Base-by-base conservation (phyloP, 108 stramenopile species). In the Fragilaria crotonensis region DNA sequence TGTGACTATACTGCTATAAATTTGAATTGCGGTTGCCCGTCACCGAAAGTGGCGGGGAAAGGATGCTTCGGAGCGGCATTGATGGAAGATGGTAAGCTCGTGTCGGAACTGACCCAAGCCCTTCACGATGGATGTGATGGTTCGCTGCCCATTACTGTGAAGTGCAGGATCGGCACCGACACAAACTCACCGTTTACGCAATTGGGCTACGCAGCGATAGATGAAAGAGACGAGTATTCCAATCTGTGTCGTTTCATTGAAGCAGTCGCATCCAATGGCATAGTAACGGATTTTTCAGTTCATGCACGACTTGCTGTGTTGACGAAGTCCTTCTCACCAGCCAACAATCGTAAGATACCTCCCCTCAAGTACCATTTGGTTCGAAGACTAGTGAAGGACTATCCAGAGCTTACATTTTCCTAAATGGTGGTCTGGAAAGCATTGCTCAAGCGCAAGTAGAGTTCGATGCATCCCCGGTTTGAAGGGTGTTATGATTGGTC, bases 1-100 rank as follows among this genome's bases (percentile, higher is more conserved):
- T 89, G 91, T 67, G 82, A 84, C 28, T 99, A 98, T 62, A 96
- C 95, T 21, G 98, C 94, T 30, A 62, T 99, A 22, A 99, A 99
- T 76, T 61, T 99, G 36, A 99, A 99, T 64, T 96, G 96, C 56
- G 99, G 99, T 4, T 99, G 99, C 80, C 99, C 98, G 5, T 84
- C 81, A 33, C 95, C 97, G 33, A 86, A 90, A 61, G 99, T 99
- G 0, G 94, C 97, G 23, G 89, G 90, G 0, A 96, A 95, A 59
- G 95, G 96, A 47, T 93, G 91, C 45, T 99, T 99, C 60, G 99
- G 99, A 33, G 99, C 99, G 0, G 93, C 94, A 0, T 74, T 99
- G 18, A 99, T 99, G 99, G 85, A 89, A 19, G 81, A 91, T 21
- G 84, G 97, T 3, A 68, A 78, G 20, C 82, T 96, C 9, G 99